phyloP scores from a whole-genome alignment of 2,329 filamentous ascomycete species.

The Penicillium aurantiogriseum region DNA sequence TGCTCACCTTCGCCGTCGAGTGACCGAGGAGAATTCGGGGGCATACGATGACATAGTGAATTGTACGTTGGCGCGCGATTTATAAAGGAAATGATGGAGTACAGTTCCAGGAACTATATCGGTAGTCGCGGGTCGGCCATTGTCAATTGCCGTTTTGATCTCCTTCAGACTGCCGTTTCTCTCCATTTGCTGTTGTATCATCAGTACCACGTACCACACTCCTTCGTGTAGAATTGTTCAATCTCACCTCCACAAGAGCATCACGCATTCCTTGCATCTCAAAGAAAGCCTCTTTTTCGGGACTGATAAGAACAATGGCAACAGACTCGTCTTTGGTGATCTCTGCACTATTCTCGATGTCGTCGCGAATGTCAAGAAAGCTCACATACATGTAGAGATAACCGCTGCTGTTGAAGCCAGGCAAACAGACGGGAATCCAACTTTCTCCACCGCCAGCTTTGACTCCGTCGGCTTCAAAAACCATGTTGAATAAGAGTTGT shows the following conservation, averaged over 20 bases:
- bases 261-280: constrained; percentile 73
- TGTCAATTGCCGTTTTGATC: constrained; percentile 68
- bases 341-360: constrained; percentile 44
- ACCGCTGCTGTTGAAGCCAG: constrained; percentile 93
- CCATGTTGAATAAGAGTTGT: constrained; percentile 98
- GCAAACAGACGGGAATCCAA: constrained; percentile 94
- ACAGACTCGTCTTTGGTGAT: constrained; percentile 64
- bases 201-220: constrained; percentile 27
- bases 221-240: not conserved
- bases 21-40: constrained; percentile 61
- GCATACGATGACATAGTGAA: constrained; percentile 85
- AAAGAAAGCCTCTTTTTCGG: constrained; percentile 92
- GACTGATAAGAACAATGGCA: constrained; percentile 89
- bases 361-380: constrained; percentile 69
- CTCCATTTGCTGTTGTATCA: constrained; percentile 59
- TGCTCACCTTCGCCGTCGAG: constrained; percentile 61
- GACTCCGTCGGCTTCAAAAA: constrained; percentile 91
- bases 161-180: constrained; percentile 72
- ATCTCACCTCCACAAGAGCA: constrained; percentile 55
- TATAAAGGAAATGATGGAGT: constrained; percentile 91
- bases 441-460: constrained; percentile 93
- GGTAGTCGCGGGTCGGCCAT: constrained; percentile 68
- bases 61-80: constrained; percentile 90
- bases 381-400: constrained; percentile 99
- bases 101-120: constrained; percentile 78